Base-by-base conservation (phyloP, 2,329 filamentous ascomycete species). In the Hypoxylon sp. region DNA sequence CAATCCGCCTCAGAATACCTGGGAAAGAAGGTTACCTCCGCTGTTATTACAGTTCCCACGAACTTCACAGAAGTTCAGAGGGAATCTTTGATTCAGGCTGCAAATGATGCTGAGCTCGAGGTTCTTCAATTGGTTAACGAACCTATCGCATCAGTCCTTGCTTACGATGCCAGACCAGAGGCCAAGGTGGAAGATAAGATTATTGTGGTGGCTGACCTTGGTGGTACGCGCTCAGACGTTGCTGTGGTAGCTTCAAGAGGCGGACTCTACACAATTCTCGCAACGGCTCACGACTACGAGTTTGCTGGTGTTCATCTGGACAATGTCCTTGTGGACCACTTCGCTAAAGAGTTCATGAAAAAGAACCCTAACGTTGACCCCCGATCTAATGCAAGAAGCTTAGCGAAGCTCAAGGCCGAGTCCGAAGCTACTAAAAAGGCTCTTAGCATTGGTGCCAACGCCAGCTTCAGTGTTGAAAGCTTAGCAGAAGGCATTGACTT, bases 301-400 rank as follows among this genome's bases (percentile, higher is more conserved):
- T 92, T 95, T 73, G 90, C 93, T 62, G 96, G 96, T 77, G 86
- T 89, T 36, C 90, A 94, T 72, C 86, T 99, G 63, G 96, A 99
- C 84, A 88, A 96, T 79, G 91, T 95, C 53, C 87, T 99, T 65
- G 92, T 97, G 79, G 95, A 99, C 79, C 91, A 98, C 85, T 98
- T 98, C 75, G 92, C 95, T 75, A 99, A 99, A 87, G 96, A 99
- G 82, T 99, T 99, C 83, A 88, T 96, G 78, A 98, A 99, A 89
- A 97, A 97, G 87, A 89, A 98, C 87, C 91, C 90, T 83, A 82
- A 81, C 36, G 89, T 89, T 63, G 96, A 98, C 80, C 96, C 96
- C 21, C 89, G 94, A 74, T 87, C 90, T 77, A 93, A 96, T 79
- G 86, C 90, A 60, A 90, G 90, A 75, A 91, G 92, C 75, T 83